Evolutionary conservation across 2,329 filamentous ascomycete genomes (phyloP).

Genomic region (Neopestalotiopsis clavispora): DNA sequence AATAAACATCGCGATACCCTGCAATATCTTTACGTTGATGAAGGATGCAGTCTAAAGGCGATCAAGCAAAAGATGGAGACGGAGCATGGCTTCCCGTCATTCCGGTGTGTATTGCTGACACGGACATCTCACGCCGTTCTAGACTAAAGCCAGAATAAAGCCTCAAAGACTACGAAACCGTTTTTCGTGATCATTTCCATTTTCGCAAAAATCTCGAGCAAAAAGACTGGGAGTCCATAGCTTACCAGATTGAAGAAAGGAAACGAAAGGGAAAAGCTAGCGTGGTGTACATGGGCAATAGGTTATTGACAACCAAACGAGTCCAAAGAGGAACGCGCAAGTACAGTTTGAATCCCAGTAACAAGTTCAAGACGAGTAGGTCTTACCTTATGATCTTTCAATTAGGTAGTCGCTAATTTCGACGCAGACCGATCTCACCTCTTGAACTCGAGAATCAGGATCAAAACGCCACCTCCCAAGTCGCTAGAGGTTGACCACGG

Average conservation of each 20-base stretch:
- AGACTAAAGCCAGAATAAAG: neutral
- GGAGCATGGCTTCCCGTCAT: neutral
- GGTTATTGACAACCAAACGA: neutral
- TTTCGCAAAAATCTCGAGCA: neutral
- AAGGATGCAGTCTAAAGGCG: neutral
- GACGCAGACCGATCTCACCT: no score
- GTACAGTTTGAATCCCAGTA: neutral
- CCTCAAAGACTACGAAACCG: slow-evolving; percentile 2
- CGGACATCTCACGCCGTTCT: neutral
- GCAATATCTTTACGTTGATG: neutral
- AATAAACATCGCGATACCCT: neutral
- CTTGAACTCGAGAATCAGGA: neutral
- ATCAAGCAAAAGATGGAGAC: neutral
- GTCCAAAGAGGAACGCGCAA: neutral
- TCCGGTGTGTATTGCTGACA: neutral
- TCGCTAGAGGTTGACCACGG: neutral
- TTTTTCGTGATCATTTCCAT: slow-evolving; percentile 1
- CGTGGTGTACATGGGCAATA: neutral
- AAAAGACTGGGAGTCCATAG: neutral
- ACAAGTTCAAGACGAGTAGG: neutral
- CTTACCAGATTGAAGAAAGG: neutral
- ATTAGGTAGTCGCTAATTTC: neutral
- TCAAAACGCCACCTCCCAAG: neutral
- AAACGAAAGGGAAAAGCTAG: neutral
- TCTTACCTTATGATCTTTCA: neutral